Percentiles rank a stretch among this genome's conserved stretches.
These are phyloP conservation scores for Colletotrichum siamense DNA, from an alignment of 2,329 filamentous ascomycete species.

Conservation along the genomic window DNA sequence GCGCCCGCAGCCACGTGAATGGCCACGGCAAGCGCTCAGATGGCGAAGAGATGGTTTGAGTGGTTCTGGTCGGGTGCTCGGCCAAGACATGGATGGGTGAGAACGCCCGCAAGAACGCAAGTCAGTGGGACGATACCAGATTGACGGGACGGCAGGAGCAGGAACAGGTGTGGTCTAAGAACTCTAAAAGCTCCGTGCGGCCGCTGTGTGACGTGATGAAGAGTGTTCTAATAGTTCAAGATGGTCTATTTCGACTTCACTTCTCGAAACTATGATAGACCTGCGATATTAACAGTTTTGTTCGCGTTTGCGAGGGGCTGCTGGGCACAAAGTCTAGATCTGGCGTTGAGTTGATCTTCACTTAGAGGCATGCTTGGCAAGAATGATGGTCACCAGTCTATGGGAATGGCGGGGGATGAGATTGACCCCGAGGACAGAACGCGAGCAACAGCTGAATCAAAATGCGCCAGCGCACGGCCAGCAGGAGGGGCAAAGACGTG, in stretches of 20 bases:
- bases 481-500: not conserved
- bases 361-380: not conserved
- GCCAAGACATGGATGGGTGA: not conserved
- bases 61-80: not conserved
- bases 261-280: not conserved
- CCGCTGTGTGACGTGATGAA: not conserved
- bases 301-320: not conserved
- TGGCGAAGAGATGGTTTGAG: not conserved
- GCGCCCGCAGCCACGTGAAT: conserved; percentile 22
- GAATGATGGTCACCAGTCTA: not conserved
- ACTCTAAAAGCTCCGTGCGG: not conserved
- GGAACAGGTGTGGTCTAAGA: not conserved
- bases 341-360: not conserved
- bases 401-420: not conserved
- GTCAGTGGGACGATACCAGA: conserved; percentile 3
- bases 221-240: not conserved
- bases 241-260: not conserved
- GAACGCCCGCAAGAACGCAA: conserved; percentile 22
- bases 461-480: not conserved
- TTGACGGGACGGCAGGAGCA: not conserved
- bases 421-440: not conserved
- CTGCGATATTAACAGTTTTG: not conserved
- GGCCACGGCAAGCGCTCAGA: not conserved
- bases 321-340: not conserved
- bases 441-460: not conserved